Evolutionary conservation across 2,329 filamentous ascomycete species (phyloP).

Genomic region (Colletotrichum sojae): DNA sequence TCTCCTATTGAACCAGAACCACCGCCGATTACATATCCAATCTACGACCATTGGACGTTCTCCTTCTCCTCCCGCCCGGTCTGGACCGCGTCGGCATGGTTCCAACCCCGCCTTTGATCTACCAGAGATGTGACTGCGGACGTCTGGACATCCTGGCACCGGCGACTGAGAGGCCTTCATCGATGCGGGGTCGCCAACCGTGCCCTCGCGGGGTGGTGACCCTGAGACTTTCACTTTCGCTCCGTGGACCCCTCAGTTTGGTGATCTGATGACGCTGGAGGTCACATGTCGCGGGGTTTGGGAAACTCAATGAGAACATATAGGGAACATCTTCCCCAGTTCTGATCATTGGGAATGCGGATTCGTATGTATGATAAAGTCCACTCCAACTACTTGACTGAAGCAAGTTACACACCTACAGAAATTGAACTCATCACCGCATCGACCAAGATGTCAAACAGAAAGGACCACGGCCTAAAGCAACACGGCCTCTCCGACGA

Average conservation of each 20-base stretch:
- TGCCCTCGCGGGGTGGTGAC: slow-evolving; percentile 24
- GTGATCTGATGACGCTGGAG: slow-evolving; percentile 1
- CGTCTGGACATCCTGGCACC: slow-evolving; percentile 20
- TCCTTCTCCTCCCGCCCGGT: neutral
- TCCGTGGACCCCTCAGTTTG: slow-evolving; percentile 18
- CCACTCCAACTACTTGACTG: too few species aligned
- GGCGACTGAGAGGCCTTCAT: neutral
- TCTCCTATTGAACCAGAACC: too few species aligned
- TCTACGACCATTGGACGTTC: neutral
- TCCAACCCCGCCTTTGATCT: slow-evolving; percentile 14
- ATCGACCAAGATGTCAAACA: slow-evolving; percentile 14
- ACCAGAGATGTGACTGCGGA: neutral
- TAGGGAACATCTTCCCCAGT: neutral
- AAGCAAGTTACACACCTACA: neutral
- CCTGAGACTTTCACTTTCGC: slow-evolving; percentile 14
- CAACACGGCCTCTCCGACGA: slow-evolving; percentile 33
- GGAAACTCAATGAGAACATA: slow-evolving; percentile 16
- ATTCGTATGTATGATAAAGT: too few species aligned
- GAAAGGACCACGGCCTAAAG: slow-evolving; percentile 30
- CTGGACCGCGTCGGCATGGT: slow-evolving; percentile 2
- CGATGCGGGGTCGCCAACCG: slow-evolving; percentile 29
- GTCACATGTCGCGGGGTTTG: neutral
- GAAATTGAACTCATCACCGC: neutral
- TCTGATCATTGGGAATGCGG: too few species aligned
- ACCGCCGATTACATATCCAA: neutral